These are phyloP conservation scores for Gaultheria prostrata DNA, from an alignment of 148 eudicot genomes.

Conservation along the genomic window DNA sequence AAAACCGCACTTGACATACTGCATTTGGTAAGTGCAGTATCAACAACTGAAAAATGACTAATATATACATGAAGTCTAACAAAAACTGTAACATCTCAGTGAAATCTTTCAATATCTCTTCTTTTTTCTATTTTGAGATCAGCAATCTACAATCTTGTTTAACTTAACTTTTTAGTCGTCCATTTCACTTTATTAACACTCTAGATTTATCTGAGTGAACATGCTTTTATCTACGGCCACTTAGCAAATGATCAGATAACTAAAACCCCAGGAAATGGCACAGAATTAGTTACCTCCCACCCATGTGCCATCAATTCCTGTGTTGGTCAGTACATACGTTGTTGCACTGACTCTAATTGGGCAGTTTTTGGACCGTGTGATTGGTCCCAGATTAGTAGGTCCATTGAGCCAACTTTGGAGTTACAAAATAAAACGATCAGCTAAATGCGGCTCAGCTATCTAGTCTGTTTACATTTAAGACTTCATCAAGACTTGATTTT, in stretches of 20 bases:
- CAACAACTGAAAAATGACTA: background rate
- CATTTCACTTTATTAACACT: too few species aligned
- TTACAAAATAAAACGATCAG: background rate
- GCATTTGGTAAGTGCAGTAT: slow-evolving; percentile 29
- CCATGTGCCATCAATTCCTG: too few species aligned
- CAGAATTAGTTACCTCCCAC: too few species aligned
- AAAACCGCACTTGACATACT: slow-evolving; percentile 99
- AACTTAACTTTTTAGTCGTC: background rate
- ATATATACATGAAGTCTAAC: background rate
- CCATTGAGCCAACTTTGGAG: background rate
- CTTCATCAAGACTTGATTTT: background rate
- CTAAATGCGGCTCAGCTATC: background rate
- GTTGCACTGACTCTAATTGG: too few species aligned
- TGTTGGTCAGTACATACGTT: too few species aligned
- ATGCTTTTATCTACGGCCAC: too few species aligned
- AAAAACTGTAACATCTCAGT: background rate
- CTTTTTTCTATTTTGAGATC: background rate
- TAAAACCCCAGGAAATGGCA: too few species aligned
- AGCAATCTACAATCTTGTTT: background rate
- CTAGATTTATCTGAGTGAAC: too few species aligned
- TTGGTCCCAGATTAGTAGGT: too few species aligned
- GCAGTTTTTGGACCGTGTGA: too few species aligned
- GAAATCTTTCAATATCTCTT: background rate
- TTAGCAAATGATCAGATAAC: too few species aligned
- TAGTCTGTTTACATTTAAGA: too few species aligned